Evolutionary conservation across 768 basidiomycete species (phyloP).

Genomic region (Cyclocybe cylindracea): DNA sequence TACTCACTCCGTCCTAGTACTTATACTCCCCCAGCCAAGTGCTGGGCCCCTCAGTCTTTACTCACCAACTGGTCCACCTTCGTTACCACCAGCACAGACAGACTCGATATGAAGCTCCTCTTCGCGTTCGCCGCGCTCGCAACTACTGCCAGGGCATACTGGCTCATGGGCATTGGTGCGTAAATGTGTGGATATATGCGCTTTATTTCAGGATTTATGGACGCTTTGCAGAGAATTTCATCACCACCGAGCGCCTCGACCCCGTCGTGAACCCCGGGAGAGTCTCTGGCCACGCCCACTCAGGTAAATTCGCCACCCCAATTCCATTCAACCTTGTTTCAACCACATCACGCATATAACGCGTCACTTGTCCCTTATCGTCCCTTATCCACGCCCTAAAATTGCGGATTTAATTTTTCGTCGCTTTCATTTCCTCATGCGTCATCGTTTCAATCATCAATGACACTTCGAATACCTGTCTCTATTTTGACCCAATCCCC

Average conservation of each 20-base stretch:
- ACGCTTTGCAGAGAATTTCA: constrained; percentile 33
- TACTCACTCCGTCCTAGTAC: constrained; percentile 18
- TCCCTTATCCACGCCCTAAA: constrained; percentile 5
- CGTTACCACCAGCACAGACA: background rate
- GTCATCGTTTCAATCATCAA: too few relatives aligned
- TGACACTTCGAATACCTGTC: too few relatives aligned
- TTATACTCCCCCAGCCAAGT: background rate
- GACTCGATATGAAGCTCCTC: constrained; percentile 29
- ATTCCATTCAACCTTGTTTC: background rate
- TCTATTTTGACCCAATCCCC: too few relatives aligned
- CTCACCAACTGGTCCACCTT: constrained; percentile 19
- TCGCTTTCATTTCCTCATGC: background rate
- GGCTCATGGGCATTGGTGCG: constrained; percentile 46
- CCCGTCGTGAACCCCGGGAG: constrained; percentile 49
- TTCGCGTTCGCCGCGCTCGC: constrained; percentile 30
- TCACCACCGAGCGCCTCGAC: constrained; percentile 51
- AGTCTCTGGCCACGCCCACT: constrained; percentile 49
- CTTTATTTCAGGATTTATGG: constrained; percentile 1
- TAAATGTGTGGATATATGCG: background rate
- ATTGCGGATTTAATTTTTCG: background rate
- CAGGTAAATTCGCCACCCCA: constrained; percentile 27
- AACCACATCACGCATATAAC: too few relatives aligned
- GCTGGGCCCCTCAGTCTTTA: constrained; percentile 26
- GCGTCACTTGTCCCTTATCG: too few relatives aligned
- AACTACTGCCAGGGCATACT: constrained; percentile 41